Conservation (phyloP, 2,329 filamentous ascomycete species). For the Chaetomiaceae sp. region DNA sequence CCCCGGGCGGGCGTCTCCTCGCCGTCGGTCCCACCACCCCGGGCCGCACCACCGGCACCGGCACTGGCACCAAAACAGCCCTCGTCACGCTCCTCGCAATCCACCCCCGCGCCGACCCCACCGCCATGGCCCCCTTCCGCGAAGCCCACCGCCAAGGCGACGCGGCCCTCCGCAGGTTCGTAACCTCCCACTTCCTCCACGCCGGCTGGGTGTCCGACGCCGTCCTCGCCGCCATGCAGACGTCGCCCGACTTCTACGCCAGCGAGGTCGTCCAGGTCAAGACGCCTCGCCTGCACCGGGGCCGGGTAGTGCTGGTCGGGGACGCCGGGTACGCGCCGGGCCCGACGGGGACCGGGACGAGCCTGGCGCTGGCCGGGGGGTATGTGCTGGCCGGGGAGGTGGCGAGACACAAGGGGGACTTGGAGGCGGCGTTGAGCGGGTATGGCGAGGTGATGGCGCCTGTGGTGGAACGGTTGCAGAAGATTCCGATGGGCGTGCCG, state of each 20-base stretch:
- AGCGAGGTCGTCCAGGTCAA: neutral
- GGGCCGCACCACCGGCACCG: too few species aligned
- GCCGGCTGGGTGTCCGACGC: too few species aligned
- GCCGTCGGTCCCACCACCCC: too few species aligned
- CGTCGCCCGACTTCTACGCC: neutral
- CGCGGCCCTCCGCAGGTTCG: neutral
- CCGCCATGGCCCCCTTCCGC: neutral
- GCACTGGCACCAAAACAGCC: neutral
- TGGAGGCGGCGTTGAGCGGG: neutral
- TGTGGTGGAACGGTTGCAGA: neutral
- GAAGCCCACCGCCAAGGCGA: neutral
- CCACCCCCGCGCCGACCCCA: neutral
- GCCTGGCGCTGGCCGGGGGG: neutral
- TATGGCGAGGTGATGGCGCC: conserved; percentile 1
- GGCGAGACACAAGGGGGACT: neutral
- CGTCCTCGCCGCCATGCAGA: too few species aligned
- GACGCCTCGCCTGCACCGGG: neutral
- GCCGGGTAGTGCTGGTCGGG: neutral
- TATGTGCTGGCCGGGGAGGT: conserved; percentile 1
- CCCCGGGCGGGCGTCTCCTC: neutral
- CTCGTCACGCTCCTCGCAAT: neutral
- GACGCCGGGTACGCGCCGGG: conserved; percentile 2
- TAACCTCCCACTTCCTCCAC: neutral
- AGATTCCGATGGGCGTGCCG: neutral
- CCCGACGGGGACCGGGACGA: neutral